Percentiles rank a stretch among this genome's conserved stretches.
Conservation (phyloP, 768 basidiomycete species). For the Psilocybe tampanensis region DNA sequence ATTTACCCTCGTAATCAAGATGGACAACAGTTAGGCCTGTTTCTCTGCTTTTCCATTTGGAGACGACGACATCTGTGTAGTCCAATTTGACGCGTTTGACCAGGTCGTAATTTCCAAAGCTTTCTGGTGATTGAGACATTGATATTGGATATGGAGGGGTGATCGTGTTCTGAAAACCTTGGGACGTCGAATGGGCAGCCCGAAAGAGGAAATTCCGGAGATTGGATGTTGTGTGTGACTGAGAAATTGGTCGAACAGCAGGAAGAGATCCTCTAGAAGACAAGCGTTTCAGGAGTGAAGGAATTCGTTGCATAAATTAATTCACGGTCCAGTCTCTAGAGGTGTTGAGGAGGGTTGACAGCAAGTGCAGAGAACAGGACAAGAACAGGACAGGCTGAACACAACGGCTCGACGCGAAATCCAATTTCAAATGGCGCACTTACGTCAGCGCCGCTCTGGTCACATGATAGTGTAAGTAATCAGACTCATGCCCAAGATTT, state of each 20-base stretch:
- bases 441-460: too few relatives aligned
- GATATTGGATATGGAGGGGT: conserved; percentile 10
- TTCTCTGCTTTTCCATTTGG: conserved; percentile 86
- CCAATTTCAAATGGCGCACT: too few relatives aligned
- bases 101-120: conserved; percentile 83
- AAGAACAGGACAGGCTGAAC: too few relatives aligned
- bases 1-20: conserved; percentile 83
- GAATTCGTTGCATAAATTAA: conserved; percentile 38
- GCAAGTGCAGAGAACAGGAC: too few relatives aligned
- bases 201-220: conserved; percentile 32
- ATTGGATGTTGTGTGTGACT: conserved; percentile 10
- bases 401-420: too few relatives aligned
- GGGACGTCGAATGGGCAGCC: conserved; percentile 25
- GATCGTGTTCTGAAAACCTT: conserved; percentile 7
- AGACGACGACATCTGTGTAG: conserved; percentile 78
- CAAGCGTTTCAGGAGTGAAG: conserved; percentile 25
- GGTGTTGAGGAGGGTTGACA: background rate
- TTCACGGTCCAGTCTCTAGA: background rate
- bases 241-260: conserved; percentile 16
- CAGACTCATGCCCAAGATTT: too few relatives aligned
- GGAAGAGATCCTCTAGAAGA: conserved; percentile 17
- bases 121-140: conserved; percentile 36
- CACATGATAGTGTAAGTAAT: too few relatives aligned
- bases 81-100: conserved; percentile 75
- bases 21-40: conserved; percentile 92